These are phyloP conservation scores for Fusarium aywerte DNA, from an alignment of 2,329 filamentous ascomycete genomes.

Conservation along the genomic window DNA sequence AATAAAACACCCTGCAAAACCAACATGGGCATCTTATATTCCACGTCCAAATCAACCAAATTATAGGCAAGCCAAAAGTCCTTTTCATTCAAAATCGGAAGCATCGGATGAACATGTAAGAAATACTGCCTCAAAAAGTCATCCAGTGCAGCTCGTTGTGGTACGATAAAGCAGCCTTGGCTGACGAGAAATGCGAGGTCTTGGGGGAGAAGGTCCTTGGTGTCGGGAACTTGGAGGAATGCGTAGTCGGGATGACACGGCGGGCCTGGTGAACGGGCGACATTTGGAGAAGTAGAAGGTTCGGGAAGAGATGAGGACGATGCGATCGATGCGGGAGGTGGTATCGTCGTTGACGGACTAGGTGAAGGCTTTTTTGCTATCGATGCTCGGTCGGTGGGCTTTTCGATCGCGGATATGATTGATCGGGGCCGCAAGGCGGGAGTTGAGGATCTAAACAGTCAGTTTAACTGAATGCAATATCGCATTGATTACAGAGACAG, in stretches of 20 bases:
- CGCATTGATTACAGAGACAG: rapidly evolving
- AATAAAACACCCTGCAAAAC: slow-evolving; percentile 41
- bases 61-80: slow-evolving; percentile 43
- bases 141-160: slow-evolving; percentile 38
- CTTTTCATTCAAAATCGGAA: slow-evolving; percentile 44
- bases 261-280: background rate
- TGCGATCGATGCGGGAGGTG: background rate
- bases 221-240: slow-evolving; percentile 40
- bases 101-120: slow-evolving; percentile 46
- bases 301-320: background rate
- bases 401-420: background rate
- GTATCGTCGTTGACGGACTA: background rate
- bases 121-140: slow-evolving; percentile 48
- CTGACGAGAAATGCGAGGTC: slow-evolving; percentile 42
- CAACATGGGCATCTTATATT: slow-evolving; percentile 36
- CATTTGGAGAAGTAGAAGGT: background rate
- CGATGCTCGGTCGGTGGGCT: background rate
- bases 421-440: slow-evolving; percentile 1
- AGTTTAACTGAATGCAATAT: background rate
- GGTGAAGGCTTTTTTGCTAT: background rate
- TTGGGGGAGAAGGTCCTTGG: slow-evolving; percentile 36
- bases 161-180: slow-evolving; percentile 45
- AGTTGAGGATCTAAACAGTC: slow-evolving; percentile 7
- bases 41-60: slow-evolving; percentile 8
- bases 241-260: slow-evolving; percentile 37